Base-by-base conservation (phyloP, 768 basidiomycete genomes). In the Leccinum variicolor region DNA sequence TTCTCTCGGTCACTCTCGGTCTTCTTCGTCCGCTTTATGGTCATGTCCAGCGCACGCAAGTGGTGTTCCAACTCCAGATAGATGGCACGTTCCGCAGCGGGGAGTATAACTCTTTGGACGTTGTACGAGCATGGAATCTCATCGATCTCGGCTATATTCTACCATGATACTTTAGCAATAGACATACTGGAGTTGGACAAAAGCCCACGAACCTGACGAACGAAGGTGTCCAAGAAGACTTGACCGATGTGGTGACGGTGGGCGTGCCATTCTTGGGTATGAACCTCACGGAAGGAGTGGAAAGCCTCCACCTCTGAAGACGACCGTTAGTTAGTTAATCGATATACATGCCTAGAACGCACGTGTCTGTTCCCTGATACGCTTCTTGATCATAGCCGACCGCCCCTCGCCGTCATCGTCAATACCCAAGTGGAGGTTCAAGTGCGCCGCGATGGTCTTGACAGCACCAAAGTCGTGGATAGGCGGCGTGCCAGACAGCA, bases 71-170 rank as follows among this genome's bases (percentile, higher is more conserved):
- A 81, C 67, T 98, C 95, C 31, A 95, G 80, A 71, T 98, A 97
- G 60, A 98, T 94, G 0, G 94, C 92, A 8, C 90, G 89, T 72
- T 97, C 95, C 0, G 95, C 92, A 6, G 94, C 93, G 13, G 95
- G 94, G 9, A 96, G 84, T 45, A 81, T 74, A 25, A 96, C 83
- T 26, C 77, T 76, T 62, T 86, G 79, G 28, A 86, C 74, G 55
- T 88, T 77, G 58, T 79, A 81, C 0, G 80, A 80, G 75, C 86
- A 92, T 2, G 90, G 89, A 56, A 98, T 98, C 74, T 98, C 95
- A 59, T 94, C 94, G 55, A 97, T 98, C 74, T 98, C 95, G 9
- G 95, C 94, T 52, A 95, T 86, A 66, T 97, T 97, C 89, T 97
- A 64, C 17, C 31, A 50, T 11, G 21, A 25, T 9, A 26, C 60